Base-by-base conservation (phyloP, 305 asterid species). In the Caryopteris hybrid region DNA sequence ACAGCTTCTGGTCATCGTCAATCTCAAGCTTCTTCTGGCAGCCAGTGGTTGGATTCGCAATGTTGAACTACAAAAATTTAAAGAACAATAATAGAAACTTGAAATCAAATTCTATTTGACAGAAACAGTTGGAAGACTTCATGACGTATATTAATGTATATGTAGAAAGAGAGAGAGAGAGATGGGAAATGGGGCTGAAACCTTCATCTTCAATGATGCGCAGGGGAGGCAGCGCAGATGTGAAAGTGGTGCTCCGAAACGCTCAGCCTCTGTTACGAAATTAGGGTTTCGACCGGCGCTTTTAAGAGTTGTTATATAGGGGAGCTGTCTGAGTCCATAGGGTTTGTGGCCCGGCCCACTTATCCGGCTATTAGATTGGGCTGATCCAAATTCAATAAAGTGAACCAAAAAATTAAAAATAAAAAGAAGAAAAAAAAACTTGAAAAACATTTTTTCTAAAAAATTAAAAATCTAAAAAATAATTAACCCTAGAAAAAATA, bases 11-110 rank as follows among this genome's bases (percentile, higher is more conserved):
- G 69, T 81, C 83, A 62, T 81, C 86, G 64, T 81, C 86, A 14
- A 81, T 81, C 75, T 81, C 86, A 53, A 81, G 83, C 81, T 78
- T 81, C 79, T 78, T 81, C 83, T 81, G 86, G 74, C 86, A 78
- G 54, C 86, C 86, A 31, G 86, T 78, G 36, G 84, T 81, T 59
- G 84, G 81, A 68, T 81, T 81, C 10, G 86, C 81, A 41, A 76
- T 81, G 72, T 78, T 78, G 80, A 81, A 81, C 84, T 81, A 48
- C 69, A 66, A 38, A 57, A 76, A n/a, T n/a, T n/a, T n/a, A n/a
- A n/a, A n/a, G n/a, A n/a, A n/a, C 16, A 43, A 54, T 5, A 62
- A 18, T 4, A n/a, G 11, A 55, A 53, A 61, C 6, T 3, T 27
- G 10, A n/a, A 67, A 18, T 22, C 6, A 50, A 52, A 39, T 6